Percentiles rank a stretch among this genome's conserved stretches.
Evolutionary conservation across 805 yeast species (phyloP).

Genomic region (Zygoascus ofunaensis): DNA sequence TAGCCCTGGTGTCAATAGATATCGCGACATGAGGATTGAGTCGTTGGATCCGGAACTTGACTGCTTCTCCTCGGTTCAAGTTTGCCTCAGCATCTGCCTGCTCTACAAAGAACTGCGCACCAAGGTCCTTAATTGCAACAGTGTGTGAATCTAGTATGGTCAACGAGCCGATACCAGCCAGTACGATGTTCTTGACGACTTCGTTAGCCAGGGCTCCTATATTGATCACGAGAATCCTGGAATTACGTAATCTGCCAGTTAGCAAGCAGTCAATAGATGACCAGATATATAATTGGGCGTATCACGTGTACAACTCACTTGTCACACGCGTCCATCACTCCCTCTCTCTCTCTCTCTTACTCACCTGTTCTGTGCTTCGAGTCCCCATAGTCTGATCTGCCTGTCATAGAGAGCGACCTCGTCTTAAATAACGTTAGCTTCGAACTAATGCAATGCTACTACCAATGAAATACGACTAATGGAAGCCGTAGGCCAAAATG

Average conservation of each 20-base stretch:
- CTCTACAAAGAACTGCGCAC: constrained; percentile 64
- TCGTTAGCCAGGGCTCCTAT: constrained; percentile 76
- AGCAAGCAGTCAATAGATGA: neutral
- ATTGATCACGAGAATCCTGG: constrained; percentile 61
- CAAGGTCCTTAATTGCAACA: constrained; percentile 54
- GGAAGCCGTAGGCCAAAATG: too few relatives aligned
- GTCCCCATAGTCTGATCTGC: constrained; percentile 92
- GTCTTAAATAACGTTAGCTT: constrained; percentile 33
- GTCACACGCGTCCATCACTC: too few relatives aligned
- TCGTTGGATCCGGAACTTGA: constrained; percentile 49
- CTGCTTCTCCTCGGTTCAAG: constrained; percentile 45
- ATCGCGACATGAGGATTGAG: constrained; percentile 74
- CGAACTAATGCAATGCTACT: too few relatives aligned
- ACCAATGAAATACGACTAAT: too few relatives aligned
- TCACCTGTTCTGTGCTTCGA: constrained; percentile 65
- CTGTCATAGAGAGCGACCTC: constrained; percentile 90
- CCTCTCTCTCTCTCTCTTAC: neutral
- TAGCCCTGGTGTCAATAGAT: constrained; percentile 31
- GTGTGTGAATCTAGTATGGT: constrained; percentile 54
- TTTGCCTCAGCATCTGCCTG: constrained; percentile 45
- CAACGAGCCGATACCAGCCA: constrained; percentile 79
- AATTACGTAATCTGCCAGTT: constrained; percentile 48
- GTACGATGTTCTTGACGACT: constrained; percentile 69
- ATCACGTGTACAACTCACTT: neutral
- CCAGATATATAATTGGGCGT: neutral